A percentile compares a stretch with the other conserved stretches of the same genome.
Evolutionary conservation across 177 flowering plant genomes (phyloP).

Genomic region (Vitis hybrid): DNA sequence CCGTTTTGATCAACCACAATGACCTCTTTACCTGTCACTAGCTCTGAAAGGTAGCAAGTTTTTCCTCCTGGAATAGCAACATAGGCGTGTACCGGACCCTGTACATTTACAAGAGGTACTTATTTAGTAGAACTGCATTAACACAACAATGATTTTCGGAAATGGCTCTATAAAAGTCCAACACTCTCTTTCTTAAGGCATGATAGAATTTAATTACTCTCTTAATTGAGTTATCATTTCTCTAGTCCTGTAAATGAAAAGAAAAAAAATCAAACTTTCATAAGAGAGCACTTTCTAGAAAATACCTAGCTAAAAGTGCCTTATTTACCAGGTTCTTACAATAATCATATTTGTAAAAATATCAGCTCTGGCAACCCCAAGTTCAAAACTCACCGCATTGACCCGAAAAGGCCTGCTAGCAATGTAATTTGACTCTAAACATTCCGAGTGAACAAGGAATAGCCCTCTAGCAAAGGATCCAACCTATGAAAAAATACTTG

Average conservation of each 20-base stretch:
- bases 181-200: background rate
- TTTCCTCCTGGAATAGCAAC: slow-evolving; percentile 89
- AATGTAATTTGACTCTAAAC: slow-evolving; percentile 87
- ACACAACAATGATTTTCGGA: background rate
- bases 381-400: slow-evolving; percentile 70
- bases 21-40: slow-evolving; percentile 80
- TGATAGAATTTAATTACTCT: background rate
- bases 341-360: background rate
- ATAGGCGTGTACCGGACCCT: slow-evolving; percentile 97
- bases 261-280: background rate
- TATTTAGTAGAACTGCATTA: background rate
- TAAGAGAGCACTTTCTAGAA: background rate
- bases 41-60: slow-evolving; percentile 83
- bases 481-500: slow-evolving; percentile 40
- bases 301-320: too few species aligned
- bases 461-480: slow-evolving; percentile 95
- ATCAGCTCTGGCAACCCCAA: slow-evolving; percentile 1
- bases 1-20: slow-evolving; percentile 77
- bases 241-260: too few species aligned
- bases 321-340: background rate
- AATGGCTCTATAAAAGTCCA: background rate
- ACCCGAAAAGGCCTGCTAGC: slow-evolving; percentile 94
- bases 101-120: slow-evolving; percentile 18
- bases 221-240: background rate
- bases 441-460: slow-evolving; percentile 90